Evolutionary conservation across 1,284 basidiomycete species (phyloP), one percentile per base, ranked within the genome.

Genomic region (Sporisorium exsertum): DNA sequence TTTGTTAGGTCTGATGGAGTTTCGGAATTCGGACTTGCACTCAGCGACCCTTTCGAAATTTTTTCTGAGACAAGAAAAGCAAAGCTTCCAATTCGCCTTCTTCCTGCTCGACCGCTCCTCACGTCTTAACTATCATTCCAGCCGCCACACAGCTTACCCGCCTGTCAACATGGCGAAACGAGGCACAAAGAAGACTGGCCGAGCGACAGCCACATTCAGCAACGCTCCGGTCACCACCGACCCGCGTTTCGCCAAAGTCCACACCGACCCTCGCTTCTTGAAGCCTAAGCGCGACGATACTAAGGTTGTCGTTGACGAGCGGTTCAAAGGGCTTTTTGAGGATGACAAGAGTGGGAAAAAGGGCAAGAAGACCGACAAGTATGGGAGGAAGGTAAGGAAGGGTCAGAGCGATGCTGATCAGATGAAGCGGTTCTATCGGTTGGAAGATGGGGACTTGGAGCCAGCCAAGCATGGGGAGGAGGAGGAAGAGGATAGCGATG

Each of bases 191-290:
- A 60, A 27, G 45, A 32, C 47, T 15, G 24, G 27, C n/a, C 27
- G 61, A 40, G 27, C 50, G 32, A 15, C 49, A 27, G 46, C 42
- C 2, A 33, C 35, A 35, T 55, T 65, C 40, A 52, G 16, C 65
- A 76, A 64, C 54, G 69, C 77, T 8, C 67, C 79, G 6, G 22
- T 60, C 12, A 71, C 68, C 20, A 72, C 62, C 35, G 84, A 85
- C 35, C 71, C 77, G 15, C 80, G 96, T 37, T 98, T 99, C 86
- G 90, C 93, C 33, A 89, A 93, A 64, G 88, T 98, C 58, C 92
- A 91, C 85, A 92, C 93, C 32, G 96, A 99, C 86, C 96, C 96
- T 59, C 91, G 96, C 62, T 99, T 99, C 88, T 89, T 95, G 40
- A 89, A 90, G 24, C 92, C 93, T 0, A 93, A 91, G 83, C 92